These are phyloP conservation scores for Pseudocercospora musae DNA, from an alignment of 2,329 filamentous ascomycete genomes.

Conservation along the genomic window DNA sequence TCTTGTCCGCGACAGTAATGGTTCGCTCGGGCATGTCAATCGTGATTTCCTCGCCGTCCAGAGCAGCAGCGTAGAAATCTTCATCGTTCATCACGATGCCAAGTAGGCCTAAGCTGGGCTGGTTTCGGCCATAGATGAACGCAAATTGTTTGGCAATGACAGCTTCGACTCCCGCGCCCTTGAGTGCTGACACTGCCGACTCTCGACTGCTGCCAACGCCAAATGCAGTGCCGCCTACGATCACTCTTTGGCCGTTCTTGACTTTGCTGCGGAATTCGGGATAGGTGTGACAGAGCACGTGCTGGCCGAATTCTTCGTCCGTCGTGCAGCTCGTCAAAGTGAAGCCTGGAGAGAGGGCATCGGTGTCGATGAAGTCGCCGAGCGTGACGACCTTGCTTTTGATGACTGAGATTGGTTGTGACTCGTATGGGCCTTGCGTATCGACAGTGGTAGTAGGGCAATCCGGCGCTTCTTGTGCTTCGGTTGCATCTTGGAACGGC, in stretches of 20 bases:
- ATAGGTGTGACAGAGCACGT: constrained; percentile 9
- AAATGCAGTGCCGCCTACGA: constrained; percentile 14
- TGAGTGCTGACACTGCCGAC: constrained; percentile 8
- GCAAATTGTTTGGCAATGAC: constrained; percentile 13
- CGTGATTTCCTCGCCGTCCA: background rate
- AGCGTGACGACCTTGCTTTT: background rate
- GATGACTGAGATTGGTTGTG: background rate
- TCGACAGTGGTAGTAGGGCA: background rate
- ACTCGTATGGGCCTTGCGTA: background rate
- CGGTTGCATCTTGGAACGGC: background rate
- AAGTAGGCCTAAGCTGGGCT: constrained; percentile 6
- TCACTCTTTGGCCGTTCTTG: background rate
- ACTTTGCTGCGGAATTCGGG: constrained; percentile 10
- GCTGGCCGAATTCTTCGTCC: constrained; percentile 5
- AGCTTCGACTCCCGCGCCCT: constrained; percentile 9
- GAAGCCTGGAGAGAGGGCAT: constrained; percentile 2
- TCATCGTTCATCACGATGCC: constrained; percentile 10
- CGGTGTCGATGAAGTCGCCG: constrained; percentile 13
- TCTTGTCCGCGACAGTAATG: background rate
- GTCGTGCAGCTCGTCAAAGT: background rate
- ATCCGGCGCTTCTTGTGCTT: background rate
- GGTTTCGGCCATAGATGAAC: constrained; percentile 12
- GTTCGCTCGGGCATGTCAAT: background rate
- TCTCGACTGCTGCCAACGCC: constrained; percentile 13
- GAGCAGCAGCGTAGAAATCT: constrained; percentile 5